Conservation (phyloP, 495 filamentous ascomycete genomes). For the Darksidea phi region DNA sequence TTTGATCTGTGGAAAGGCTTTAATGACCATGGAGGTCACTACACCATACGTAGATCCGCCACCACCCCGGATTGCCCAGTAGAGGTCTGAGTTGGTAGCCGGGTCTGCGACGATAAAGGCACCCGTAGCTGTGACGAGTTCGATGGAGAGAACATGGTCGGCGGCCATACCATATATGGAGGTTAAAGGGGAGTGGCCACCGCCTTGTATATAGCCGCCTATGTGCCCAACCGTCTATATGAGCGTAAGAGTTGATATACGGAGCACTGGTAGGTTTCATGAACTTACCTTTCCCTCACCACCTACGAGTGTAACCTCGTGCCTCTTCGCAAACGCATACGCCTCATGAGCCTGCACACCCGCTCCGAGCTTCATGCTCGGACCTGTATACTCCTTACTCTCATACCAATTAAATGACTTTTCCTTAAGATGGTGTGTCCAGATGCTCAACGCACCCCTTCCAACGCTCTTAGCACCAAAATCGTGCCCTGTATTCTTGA, state of each 20-base stretch:
- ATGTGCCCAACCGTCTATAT: slow-evolving; percentile 28
- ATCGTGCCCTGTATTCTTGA: slow-evolving; percentile 69
- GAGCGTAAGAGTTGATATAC: background rate
- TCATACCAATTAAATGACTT: slow-evolving; percentile 11
- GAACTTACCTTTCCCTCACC: slow-evolving; percentile 23
- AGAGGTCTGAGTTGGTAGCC: slow-evolving; percentile 18
- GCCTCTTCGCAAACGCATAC: slow-evolving; percentile 10
- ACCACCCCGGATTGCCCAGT: slow-evolving; percentile 31
- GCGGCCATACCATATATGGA: slow-evolving; percentile 25
- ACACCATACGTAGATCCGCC: slow-evolving; percentile 29
- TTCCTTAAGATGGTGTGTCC: slow-evolving; percentile 28
- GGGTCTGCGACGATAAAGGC: slow-evolving; percentile 5
- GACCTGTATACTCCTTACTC: slow-evolving; percentile 7
- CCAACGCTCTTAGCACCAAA: slow-evolving; percentile 4
- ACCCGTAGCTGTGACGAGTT: slow-evolving; percentile 14
- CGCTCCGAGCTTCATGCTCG: slow-evolving; percentile 16
- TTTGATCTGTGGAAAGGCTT: slow-evolving; percentile 21
- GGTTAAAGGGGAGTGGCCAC: slow-evolving; percentile 22
- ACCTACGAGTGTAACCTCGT: slow-evolving; percentile 21
- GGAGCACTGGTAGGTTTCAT: background rate
- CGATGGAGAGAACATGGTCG: slow-evolving; percentile 17
- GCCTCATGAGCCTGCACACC: slow-evolving; percentile 11
- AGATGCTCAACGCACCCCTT: slow-evolving; percentile 20
- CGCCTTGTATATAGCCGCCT: slow-evolving; percentile 25
- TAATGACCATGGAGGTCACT: slow-evolving; percentile 16